These are phyloP conservation scores for Zygnema cylindricum DNA, from an alignment of 139 green algal species.

Conservation along the genomic window DNA sequence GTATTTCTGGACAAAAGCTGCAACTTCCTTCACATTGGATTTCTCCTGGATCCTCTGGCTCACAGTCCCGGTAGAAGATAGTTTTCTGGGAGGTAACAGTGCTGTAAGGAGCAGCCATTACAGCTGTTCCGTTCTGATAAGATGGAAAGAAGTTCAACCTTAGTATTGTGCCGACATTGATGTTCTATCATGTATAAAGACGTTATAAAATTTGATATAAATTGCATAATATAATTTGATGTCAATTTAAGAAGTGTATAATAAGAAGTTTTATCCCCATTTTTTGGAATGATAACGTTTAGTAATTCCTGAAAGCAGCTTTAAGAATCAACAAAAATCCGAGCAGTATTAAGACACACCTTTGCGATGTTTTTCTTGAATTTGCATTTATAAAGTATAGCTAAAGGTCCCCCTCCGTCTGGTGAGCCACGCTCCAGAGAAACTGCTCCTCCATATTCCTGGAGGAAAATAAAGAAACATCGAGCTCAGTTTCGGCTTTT, in stretches of 20 bases:
- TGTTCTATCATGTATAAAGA: too few relatives aligned
- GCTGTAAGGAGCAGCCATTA: background rate
- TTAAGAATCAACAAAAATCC: too few relatives aligned
- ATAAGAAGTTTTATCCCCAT: background rate
- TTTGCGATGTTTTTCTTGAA: background rate
- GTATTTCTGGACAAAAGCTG: constrained; percentile 3
- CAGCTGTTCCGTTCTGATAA: background rate
- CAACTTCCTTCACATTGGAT: background rate
- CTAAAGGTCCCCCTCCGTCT: background rate
- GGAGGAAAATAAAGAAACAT: too few relatives aligned
- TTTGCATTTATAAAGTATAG: background rate
- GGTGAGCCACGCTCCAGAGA: background rate
- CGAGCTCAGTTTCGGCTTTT: background rate
- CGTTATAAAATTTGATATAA: background rate
- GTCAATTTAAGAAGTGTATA: background rate
- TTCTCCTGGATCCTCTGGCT: background rate
- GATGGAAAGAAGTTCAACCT: too few relatives aligned
- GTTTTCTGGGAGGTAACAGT: background rate
- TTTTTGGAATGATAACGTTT: background rate
- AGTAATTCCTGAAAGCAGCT: background rate
- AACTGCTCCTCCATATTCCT: constrained; percentile 26
- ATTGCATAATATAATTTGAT: background rate
- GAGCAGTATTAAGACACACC: background rate
- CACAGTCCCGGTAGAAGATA: background rate
- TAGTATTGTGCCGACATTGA: too few relatives aligned